Conservation (phyloP, 495 filamentous ascomycete species). For the Xeromyces bisporus region DNA sequence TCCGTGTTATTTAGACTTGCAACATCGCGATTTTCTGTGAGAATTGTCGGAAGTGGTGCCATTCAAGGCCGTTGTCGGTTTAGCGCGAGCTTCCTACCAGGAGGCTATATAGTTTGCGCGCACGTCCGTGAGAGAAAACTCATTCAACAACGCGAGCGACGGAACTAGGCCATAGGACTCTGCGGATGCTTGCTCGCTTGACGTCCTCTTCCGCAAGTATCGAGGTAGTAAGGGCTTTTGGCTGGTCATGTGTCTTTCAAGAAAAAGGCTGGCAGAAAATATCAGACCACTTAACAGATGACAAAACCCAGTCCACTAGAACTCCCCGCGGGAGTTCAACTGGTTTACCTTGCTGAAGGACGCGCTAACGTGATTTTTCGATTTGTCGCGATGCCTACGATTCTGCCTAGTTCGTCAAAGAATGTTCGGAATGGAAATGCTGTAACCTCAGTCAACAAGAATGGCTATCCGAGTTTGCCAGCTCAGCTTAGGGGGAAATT, state of each 20-base stretch:
- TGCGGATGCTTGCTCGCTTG: too few species aligned
- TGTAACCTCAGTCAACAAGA: slow-evolving; percentile 1
- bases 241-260: too few species aligned
- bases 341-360: slow-evolving; percentile 45
- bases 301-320: slow-evolving; percentile 21
- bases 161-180: too few species aligned
- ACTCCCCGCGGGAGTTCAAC: slow-evolving; percentile 24
- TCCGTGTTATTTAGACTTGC: too few species aligned
- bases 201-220: background rate
- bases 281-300: slow-evolving; percentile 15
- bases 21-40: too few species aligned
- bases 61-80: too few species aligned
- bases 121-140: too few species aligned
- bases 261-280: slow-evolving; percentile 2
- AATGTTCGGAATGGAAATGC: slow-evolving; percentile 1
- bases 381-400: slow-evolving; percentile 22
- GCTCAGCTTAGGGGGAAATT: slow-evolving; percentile 30
- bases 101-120: too few species aligned
- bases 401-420: slow-evolving; percentile 4
- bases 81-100: too few species aligned
- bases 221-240: background rate
- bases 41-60: too few species aligned
- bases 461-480: slow-evolving; percentile 9
- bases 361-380: slow-evolving; percentile 58
- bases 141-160: too few species aligned